Evolutionary conservation across 495 filamentous ascomycete species (phyloP).

Genomic region (Lasiosphaeria miniovina): DNA sequence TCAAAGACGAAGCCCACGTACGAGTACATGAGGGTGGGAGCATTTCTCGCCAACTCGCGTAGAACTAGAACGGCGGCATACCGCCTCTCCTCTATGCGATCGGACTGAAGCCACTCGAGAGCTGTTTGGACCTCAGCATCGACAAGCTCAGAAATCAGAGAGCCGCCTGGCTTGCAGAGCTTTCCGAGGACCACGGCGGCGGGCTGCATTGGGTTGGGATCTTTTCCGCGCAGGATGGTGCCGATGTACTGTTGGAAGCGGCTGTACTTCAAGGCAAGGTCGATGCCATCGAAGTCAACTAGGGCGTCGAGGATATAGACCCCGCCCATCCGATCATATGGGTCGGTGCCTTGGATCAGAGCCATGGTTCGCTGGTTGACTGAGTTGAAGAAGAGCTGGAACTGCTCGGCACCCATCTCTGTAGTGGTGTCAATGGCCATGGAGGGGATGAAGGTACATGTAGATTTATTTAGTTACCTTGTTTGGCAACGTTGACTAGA

Average conservation of each 20-base stretch:
- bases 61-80: slow-evolving; percentile 90
- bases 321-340: slow-evolving; percentile 83
- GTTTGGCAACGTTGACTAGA: slow-evolving; percentile 37
- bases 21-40: slow-evolving; percentile 87
- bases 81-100: slow-evolving; percentile 84
- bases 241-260: slow-evolving; percentile 89
- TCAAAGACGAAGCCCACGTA: slow-evolving; percentile 90
- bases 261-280: slow-evolving; percentile 89
- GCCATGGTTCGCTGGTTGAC: slow-evolving; percentile 72
- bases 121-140: slow-evolving; percentile 95
- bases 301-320: slow-evolving; percentile 87
- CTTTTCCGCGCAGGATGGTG: slow-evolving; percentile 80
- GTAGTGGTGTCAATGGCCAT: not conserved
- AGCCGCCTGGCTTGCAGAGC: slow-evolving; percentile 86
- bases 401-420: slow-evolving; percentile 78
- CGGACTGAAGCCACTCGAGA: slow-evolving; percentile 93
- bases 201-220: slow-evolving; percentile 78
- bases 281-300: slow-evolving; percentile 93
- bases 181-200: slow-evolving; percentile 85
- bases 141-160: slow-evolving; percentile 91
- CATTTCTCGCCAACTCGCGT: slow-evolving; percentile 83
- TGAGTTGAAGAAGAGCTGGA: slow-evolving; percentile 72
- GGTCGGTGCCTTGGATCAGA: slow-evolving; percentile 79
- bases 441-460: not conserved
- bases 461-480: slow-evolving; percentile 25